phyloP scores from a whole-genome alignment of 2,329 filamentous ascomycete genomes.

The Falciphora oryzae region DNA sequence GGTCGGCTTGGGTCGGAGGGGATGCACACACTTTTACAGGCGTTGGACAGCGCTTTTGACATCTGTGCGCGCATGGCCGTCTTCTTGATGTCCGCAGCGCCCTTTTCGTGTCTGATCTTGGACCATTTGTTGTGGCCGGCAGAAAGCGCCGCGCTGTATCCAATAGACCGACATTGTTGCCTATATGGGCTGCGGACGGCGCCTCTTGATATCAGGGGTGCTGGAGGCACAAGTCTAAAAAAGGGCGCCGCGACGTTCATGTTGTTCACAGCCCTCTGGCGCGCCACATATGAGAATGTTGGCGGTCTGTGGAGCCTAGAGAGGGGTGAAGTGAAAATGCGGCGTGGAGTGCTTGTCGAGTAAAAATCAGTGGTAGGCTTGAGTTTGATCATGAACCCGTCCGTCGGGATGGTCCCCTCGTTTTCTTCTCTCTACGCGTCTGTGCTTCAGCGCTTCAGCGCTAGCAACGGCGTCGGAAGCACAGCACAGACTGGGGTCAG shows the following conservation, averaged over 20 bases:
- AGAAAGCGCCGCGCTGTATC: conserved; percentile 34
- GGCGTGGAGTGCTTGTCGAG: neutral
- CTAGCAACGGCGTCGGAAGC: neutral
- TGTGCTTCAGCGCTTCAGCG: neutral
- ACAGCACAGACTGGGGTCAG: neutral
- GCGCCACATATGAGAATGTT: neutral
- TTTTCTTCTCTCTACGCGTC: too few species aligned
- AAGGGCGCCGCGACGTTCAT: neutral
- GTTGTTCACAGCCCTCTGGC: neutral
- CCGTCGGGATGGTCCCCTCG: too few species aligned
- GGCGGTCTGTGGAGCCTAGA: too few species aligned
- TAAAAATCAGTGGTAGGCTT: neutral
- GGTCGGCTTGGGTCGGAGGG: neutral
- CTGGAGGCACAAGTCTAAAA: neutral
- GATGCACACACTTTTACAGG: conserved; percentile 59
- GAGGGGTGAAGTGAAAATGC: neutral
- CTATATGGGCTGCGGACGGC: neutral
- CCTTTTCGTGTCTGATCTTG: conserved; percentile 94
- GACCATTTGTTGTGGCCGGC: conserved; percentile 92
- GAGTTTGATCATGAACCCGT: too few species aligned
- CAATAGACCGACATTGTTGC: conserved; percentile 44
- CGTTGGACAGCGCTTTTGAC: conserved; percentile 66
- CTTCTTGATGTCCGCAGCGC: conserved; percentile 75
- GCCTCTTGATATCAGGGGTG: neutral
- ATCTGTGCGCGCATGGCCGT: conserved; percentile 63